A percentile compares a stretch with the other conserved stretches of the same genome.
Evolutionary conservation across 2,329 filamentous ascomycete species (phyloP).

Genomic region (Trichothecium sympodiale): DNA sequence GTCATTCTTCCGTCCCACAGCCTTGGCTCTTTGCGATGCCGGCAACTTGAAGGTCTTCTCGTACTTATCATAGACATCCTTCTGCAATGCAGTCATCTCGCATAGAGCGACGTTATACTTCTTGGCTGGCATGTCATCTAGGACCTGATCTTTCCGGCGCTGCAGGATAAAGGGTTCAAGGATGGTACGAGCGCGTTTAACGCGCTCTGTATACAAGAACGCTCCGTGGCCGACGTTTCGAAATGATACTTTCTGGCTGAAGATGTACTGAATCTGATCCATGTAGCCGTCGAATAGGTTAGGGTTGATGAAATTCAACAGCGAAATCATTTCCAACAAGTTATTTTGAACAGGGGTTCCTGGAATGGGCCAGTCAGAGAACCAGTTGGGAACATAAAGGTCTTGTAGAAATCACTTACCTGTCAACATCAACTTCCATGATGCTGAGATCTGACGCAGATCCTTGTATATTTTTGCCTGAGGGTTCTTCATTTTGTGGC

Average conservation of each 20-base stretch:
- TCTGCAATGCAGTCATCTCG: constrained; percentile 63
- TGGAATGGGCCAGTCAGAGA: constrained; percentile 18
- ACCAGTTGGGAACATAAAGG: constrained; percentile 1
- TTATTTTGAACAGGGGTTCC: constrained; percentile 95
- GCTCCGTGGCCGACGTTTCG: constrained; percentile 70
- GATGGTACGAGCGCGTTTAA: constrained; percentile 79
- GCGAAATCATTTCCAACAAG: constrained; percentile 77
- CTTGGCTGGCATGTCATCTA: constrained; percentile 75
- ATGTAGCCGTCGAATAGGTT: constrained; percentile 66
- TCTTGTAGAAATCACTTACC: constrained; percentile 10
- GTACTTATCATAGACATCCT: constrained; percentile 57
- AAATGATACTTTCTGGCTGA: constrained; percentile 83
- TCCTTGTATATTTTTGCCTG: constrained; percentile 72
- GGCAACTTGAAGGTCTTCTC: constrained; percentile 54
- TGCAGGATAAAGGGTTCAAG: constrained; percentile 91
- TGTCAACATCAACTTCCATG: constrained; percentile 72
- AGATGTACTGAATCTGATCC: constrained; percentile 74
- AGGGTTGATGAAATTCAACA: constrained; percentile 91
- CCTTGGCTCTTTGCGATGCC: constrained; percentile 37
- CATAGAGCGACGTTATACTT: constrained; percentile 69
- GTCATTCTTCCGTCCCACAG: constrained; percentile 36
- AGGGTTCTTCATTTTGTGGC: constrained; percentile 84
- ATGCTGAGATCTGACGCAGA: constrained; percentile 62
- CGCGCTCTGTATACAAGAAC: constrained; percentile 76
- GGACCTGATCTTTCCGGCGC: constrained; percentile 83